Evolutionary conservation across 148 eudicot species (phyloP).

Genomic region (Spergularia marina): DNA sequence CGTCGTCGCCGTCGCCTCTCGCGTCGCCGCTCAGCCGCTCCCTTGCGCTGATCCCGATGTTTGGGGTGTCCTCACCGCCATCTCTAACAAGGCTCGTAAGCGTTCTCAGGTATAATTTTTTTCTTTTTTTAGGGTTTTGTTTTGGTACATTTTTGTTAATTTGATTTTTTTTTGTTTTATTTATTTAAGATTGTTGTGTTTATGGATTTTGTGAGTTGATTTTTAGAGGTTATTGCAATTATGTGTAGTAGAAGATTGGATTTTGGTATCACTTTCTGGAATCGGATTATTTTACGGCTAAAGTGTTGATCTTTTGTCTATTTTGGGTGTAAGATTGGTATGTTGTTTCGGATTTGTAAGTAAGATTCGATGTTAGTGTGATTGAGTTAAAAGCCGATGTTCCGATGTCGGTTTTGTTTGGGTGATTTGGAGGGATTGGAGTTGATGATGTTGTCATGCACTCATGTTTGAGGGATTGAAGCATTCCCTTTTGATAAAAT

Average conservation of each 20-base stretch:
- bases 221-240: not conserved
- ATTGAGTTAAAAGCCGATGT: not conserved
- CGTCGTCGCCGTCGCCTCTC: slow-evolving; percentile 57
- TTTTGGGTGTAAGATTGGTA: not conserved
- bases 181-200: not conserved
- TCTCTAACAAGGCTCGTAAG: slow-evolving; percentile 73
- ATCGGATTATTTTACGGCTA: not conserved
- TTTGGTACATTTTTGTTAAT: not conserved
- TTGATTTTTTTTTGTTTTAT: not conserved
- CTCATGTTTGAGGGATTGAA: not conserved
- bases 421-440: not conserved
- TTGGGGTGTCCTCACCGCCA: slow-evolving; percentile 96
- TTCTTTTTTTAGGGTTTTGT: no score
- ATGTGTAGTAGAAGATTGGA: not conserved
- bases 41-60: slow-evolving; percentile 67
- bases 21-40: slow-evolving; percentile 61
- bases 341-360: not conserved
- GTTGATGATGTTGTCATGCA: not conserved
- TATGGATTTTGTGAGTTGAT: not conserved
- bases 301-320: not conserved
- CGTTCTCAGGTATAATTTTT: slow-evolving; percentile 54
- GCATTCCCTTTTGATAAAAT: not conserved
- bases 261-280: not conserved
- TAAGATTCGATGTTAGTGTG: no score
- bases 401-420: not conserved